A percentile compares a stretch with the other conserved stretches of the same genome.
These are phyloP conservation scores for Solanum boliviense DNA, from an alignment of 257 asterid genomes.

Conservation along the genomic window DNA sequence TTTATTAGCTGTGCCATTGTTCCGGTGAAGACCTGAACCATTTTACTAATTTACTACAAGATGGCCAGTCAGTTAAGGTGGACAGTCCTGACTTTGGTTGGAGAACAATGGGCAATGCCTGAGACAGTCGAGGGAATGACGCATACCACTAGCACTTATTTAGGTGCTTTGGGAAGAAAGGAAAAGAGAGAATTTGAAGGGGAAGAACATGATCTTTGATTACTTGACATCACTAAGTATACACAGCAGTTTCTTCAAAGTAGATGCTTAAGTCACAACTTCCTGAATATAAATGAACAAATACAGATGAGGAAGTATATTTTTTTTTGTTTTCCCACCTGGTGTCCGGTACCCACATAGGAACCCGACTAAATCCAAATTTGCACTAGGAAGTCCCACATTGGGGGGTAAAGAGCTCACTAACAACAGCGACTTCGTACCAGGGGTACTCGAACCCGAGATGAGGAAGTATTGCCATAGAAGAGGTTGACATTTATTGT, in stretches of 20 bases:
- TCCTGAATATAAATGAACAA: not conserved
- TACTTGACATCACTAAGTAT: not conserved
- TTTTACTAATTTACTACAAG: not conserved
- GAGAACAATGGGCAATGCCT: not conserved
- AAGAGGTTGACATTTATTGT: not conserved
- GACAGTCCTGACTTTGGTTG: not conserved
- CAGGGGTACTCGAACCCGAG: not conserved
- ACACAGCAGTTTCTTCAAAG: not conserved
- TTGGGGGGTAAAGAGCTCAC: not conserved
- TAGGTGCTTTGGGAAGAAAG: not conserved
- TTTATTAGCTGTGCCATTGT: not conserved
- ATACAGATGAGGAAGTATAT: not conserved
- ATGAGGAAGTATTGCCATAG: not conserved
- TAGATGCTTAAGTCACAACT: not conserved
- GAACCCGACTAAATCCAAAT: not conserved
- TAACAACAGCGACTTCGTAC: not conserved
- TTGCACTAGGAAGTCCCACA: not conserved
- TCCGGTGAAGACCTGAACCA: not conserved
- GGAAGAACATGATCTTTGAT: not conserved
- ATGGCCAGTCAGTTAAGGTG: not conserved
- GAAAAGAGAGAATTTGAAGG: not conserved
- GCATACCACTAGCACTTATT: not conserved
- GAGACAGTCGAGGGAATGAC: not conserved
- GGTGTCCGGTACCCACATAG: not conserved
- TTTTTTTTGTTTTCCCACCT: not conserved